phyloP scores from a whole-genome alignment of 805 yeast genomes.

The Myxozyma vanderwaltii region DNA sequence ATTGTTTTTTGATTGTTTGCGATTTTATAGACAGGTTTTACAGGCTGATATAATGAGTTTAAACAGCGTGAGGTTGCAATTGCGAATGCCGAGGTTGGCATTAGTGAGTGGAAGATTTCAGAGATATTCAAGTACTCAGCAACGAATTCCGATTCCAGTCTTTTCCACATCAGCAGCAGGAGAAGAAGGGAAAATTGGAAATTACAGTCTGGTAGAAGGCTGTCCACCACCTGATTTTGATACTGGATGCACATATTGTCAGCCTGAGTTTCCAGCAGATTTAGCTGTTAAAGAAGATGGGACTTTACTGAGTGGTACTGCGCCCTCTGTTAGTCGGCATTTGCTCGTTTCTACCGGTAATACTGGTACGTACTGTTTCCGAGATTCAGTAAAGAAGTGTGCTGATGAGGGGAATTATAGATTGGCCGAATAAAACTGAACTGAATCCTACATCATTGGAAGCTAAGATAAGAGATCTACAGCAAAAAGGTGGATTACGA shows the following conservation, averaged over 20 bases:
- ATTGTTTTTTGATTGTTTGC: too few relatives aligned
- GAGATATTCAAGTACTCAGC: neutral
- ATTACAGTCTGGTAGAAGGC: constrained; percentile 25
- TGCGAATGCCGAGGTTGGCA: too few relatives aligned
- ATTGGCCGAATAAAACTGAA: constrained; percentile 53
- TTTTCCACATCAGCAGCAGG: neutral
- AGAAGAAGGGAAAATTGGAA: neutral
- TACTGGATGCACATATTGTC: constrained; percentile 66
- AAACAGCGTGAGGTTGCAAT: too few relatives aligned
- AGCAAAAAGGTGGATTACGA: constrained; percentile 5
- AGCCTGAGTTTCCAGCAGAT: constrained; percentile 49
- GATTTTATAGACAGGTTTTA: too few relatives aligned
- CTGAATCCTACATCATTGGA: constrained; percentile 12
- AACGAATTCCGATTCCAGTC: neutral
- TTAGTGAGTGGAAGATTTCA: neutral
- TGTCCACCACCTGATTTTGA: constrained; percentile 58
- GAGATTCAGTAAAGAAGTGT: neutral
- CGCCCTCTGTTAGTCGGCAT: constrained; percentile 58
- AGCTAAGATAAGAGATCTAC: constrained; percentile 16
- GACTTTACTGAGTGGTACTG: constrained; percentile 51
- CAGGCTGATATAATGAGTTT: too few relatives aligned
- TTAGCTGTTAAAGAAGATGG: constrained; percentile 47
- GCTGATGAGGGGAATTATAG: constrained; percentile 10
- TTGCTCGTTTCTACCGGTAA: constrained; percentile 55
- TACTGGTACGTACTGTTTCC: constrained; percentile 31